These are phyloP conservation scores for Syzygium aqueum DNA, from an alignment of 345 rosid species.

Conservation along the genomic window DNA sequence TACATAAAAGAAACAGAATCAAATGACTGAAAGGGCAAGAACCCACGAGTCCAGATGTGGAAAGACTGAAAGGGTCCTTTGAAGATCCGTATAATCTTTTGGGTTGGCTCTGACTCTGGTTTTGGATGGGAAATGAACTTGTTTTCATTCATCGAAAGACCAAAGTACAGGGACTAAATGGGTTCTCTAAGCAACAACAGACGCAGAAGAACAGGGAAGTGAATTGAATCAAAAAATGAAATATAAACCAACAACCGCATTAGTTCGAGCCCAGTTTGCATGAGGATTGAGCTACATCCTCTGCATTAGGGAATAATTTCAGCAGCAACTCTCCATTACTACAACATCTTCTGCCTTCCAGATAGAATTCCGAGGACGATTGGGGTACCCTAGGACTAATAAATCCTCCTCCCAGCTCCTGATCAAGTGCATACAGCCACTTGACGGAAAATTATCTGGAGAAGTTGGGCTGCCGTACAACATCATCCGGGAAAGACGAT, in stretches of 20 bases:
- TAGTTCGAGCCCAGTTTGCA: neutral
- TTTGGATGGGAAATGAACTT: neutral
- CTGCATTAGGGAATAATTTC: neutral
- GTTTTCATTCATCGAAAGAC: neutral
- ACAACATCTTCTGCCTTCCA: neutral
- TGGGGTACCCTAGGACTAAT: neutral
- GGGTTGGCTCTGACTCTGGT: neutral
- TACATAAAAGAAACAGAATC: neutral
- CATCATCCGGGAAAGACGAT: neutral
- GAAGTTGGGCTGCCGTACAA: neutral
- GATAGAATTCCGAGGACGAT: neutral
- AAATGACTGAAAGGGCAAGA: neutral
- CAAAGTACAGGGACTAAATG: neutral
- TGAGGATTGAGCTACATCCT: neutral
- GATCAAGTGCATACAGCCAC: neutral
- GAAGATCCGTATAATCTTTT: neutral
- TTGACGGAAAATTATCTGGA: neutral
- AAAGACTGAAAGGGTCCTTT: neutral
- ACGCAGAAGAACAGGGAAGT: neutral
- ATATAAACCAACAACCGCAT: neutral
- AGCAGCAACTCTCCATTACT: neutral
- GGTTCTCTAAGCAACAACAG: neutral
- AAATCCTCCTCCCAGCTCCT: neutral
- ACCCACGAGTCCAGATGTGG: neutral
- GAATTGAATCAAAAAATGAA: neutral